phyloP scores from a whole-genome alignment of 2,329 filamentous ascomycete genomes.

The Hypoxylon sp. region DNA sequence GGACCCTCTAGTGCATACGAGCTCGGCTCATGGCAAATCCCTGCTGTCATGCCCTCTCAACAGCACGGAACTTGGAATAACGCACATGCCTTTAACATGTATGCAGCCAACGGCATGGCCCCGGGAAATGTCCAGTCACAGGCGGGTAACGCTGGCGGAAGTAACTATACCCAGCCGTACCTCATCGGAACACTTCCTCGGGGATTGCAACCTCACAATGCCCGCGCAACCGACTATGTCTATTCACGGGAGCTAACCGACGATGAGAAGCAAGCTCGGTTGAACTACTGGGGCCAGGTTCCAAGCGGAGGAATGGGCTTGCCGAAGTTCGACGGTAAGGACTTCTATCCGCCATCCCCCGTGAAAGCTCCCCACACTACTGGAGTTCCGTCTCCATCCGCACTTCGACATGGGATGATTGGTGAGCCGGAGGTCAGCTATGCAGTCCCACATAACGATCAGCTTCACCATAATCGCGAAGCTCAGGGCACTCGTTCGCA shows the following conservation, averaged over 20 bases:
- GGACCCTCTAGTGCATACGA: conserved; percentile 15
- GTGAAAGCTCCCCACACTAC: conserved; percentile 51
- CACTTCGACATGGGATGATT: conserved; percentile 4
- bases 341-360: conserved; percentile 72
- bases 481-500: conserved; percentile 43
- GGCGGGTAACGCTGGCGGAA: conserved; percentile 3
- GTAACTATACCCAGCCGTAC: conserved; percentile 59
- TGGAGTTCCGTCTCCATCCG: conserved; percentile 4
- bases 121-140: conserved; percentile 6
- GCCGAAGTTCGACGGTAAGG: conserved; percentile 74
- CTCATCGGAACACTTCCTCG: conserved; percentile 65
- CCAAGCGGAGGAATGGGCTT: conserved; percentile 65
- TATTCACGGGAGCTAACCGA: conserved; percentile 69
- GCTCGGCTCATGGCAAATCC: conserved; percentile 19
- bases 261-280: conserved; percentile 69
- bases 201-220: conserved; percentile 58
- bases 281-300: conserved; percentile 71
- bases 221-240: conserved; percentile 62
- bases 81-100: conserved; percentile 28
- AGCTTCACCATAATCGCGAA: conserved; percentile 45
- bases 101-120: conserved; percentile 18
- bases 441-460: conserved; percentile 44
- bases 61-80: conserved; percentile 34
- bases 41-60: conserved; percentile 19
- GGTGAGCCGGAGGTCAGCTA: conserved; percentile 36